Evolutionary conservation across 805 yeast species (phyloP).

Genomic region (Jamesozyma jinghongensis): DNA sequence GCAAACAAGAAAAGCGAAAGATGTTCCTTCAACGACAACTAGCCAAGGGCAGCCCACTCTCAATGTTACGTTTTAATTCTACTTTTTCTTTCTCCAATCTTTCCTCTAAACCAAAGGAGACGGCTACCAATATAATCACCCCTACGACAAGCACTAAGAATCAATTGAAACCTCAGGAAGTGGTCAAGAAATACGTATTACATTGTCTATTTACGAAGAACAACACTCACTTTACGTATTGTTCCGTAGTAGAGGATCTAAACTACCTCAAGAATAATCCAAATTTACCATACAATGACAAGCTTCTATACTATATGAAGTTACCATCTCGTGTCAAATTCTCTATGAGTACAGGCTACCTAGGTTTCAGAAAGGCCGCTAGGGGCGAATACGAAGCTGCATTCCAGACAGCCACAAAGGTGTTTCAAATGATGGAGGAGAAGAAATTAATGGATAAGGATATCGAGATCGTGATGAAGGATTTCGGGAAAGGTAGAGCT

Average conservation of each 20-base stretch:
- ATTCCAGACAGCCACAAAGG: slow-evolving; percentile 68
- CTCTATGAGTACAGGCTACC: slow-evolving; percentile 68
- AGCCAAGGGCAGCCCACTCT: too few species aligned
- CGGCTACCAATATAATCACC: slow-evolving; percentile 1
- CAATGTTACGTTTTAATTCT: not conserved
- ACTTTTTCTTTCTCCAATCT: slow-evolving; percentile 3
- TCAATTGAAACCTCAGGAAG: not conserved
- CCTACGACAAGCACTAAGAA: not conserved
- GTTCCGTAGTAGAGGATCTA: slow-evolving; percentile 58
- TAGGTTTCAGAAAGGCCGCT: slow-evolving; percentile 84
- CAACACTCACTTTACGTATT: slow-evolving; percentile 71
- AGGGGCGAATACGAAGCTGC: slow-evolving; percentile 92
- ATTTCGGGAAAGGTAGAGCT: slow-evolving; percentile 82
- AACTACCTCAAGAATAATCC: slow-evolving; percentile 50
- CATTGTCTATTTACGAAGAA: slow-evolving; percentile 73
- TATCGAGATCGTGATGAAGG: slow-evolving; percentile 68
- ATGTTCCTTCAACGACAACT: not conserved
- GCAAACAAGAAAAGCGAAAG: not conserved
- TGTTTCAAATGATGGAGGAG: slow-evolving; percentile 65
- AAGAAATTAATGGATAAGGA: slow-evolving; percentile 46
- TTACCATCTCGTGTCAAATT: slow-evolving; percentile 68
- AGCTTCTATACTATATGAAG: slow-evolving; percentile 67
- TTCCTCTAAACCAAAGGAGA: not conserved
- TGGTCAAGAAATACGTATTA: slow-evolving; percentile 48
- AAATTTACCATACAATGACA: slow-evolving; percentile 49